Conservation (phyloP, 768 basidiomycete species). For the Amylocystis lapponica region DNA sequence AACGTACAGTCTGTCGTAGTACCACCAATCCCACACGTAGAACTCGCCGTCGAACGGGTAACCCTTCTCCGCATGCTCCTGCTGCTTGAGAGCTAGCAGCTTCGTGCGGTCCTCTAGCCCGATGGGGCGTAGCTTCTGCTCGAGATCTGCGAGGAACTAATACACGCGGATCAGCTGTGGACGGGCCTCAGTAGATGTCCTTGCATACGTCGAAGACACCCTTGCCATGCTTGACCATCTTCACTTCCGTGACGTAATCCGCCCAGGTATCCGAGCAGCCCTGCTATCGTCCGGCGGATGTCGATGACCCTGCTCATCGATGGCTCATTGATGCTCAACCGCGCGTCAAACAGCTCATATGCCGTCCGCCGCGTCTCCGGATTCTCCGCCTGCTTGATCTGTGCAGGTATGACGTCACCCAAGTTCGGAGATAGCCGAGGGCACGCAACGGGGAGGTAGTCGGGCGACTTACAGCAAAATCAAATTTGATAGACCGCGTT, state of each 20-base stretch:
- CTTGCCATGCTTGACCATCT: slow-evolving; percentile 75
- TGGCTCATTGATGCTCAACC: slow-evolving; percentile 64
- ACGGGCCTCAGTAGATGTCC: neutral
- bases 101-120: slow-evolving; percentile 59
- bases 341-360: slow-evolving; percentile 60
- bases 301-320: slow-evolving; percentile 62
- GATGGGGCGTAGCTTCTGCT: slow-evolving; percentile 67
- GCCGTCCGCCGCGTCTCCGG: slow-evolving; percentile 65
- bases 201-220: slow-evolving; percentile 51
- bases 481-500: too few relatives aligned
- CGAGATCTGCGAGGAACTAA: slow-evolving; percentile 76
- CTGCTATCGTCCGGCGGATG: slow-evolving; percentile 65
- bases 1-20: slow-evolving; percentile 60
- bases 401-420: neutral
- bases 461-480: slow-evolving; percentile 84
- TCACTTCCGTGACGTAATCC: slow-evolving; percentile 77
- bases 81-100: slow-evolving; percentile 69
- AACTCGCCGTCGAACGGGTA: slow-evolving; percentile 66
- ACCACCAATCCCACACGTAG: slow-evolving; percentile 83
- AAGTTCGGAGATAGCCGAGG: neutral
- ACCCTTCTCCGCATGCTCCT: slow-evolving; percentile 57
- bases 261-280: slow-evolving; percentile 75
- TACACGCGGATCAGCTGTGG: neutral
- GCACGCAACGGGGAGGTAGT: slow-evolving; percentile 71
- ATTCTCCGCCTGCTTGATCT: slow-evolving; percentile 79